These are phyloP conservation scores for Coniochaeta hoffmannii DNA, from an alignment of 2,329 filamentous ascomycete genomes.

Conservation along the genomic window DNA sequence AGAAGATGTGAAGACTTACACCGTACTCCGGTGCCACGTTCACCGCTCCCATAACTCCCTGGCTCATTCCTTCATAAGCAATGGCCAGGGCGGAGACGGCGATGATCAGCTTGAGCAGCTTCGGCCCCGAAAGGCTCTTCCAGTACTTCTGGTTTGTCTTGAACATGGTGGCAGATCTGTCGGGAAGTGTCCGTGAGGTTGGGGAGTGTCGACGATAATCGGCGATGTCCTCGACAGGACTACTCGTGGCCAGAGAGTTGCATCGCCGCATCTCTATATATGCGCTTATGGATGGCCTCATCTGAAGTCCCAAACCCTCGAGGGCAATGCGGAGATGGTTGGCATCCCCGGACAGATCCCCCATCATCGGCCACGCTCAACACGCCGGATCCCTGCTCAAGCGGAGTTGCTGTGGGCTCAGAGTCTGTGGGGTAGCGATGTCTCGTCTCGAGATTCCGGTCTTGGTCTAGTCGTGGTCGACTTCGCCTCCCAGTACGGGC, in stretches of 20 bases:
- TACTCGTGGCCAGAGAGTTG: not conserved
- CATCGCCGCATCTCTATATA: not conserved
- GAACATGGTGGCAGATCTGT: not conserved
- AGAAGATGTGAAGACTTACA: not conserved
- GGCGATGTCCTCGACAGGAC: not conserved
- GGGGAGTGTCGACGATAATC: not conserved
- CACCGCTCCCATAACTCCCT: not conserved
- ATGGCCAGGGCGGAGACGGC: not conserved
- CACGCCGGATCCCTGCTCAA: not conserved
- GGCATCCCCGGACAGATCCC: not conserved
- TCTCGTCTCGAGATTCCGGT: not conserved
- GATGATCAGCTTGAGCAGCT: not conserved
- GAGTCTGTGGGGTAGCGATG: not conserved
- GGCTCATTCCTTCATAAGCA: not conserved
- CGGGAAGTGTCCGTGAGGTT: not conserved
- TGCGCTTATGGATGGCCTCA: not conserved
- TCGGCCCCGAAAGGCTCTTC: not conserved
- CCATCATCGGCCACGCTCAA: not conserved
- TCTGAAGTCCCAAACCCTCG: not conserved
- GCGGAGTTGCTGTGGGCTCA: not conserved
- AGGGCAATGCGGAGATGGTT: not conserved
- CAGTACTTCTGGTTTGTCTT: not conserved
- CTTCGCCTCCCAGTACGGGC: not conserved
- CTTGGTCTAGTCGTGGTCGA: not conserved
- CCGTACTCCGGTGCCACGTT: not conserved